Evolutionary conservation across 768 basidiomycete species (phyloP).

Genomic region (Leccinum truebloodii): DNA sequence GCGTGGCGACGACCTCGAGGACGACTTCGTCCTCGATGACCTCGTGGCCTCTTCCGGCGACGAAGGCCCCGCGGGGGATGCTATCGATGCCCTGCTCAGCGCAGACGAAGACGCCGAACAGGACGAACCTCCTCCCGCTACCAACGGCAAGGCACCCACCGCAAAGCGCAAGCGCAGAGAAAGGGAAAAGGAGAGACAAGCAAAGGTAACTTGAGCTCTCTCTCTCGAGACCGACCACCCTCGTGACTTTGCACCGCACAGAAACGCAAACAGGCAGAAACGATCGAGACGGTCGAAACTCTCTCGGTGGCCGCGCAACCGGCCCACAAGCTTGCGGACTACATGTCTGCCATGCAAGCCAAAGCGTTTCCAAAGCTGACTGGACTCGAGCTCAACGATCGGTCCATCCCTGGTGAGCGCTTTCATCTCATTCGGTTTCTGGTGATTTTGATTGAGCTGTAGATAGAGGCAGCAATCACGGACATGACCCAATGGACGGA

Average conservation of each 20-base stretch:
- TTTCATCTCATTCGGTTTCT: constrained; percentile 2
- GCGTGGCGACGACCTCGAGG: constrained; percentile 80
- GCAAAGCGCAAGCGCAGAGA: constrained; percentile 74
- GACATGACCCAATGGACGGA: constrained; percentile 77
- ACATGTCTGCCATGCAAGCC: constrained; percentile 64
- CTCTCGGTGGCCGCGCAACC: constrained; percentile 57
- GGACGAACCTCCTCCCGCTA: constrained; percentile 23
- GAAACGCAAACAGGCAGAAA: constrained; percentile 66
- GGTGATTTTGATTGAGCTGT: constrained; percentile 48
- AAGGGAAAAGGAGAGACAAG: constrained; percentile 71
- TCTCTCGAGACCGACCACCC: not conserved
- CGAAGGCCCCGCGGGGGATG: constrained; percentile 42
- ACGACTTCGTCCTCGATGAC: constrained; percentile 76
- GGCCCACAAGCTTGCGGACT: constrained; percentile 57
- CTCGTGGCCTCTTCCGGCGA: constrained; percentile 64
- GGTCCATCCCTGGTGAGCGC: constrained; percentile 71
- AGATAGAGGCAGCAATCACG: constrained; percentile 69
- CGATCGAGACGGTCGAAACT: constrained; percentile 37
- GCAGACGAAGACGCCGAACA: constrained; percentile 44
- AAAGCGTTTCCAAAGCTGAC: constrained; percentile 71
- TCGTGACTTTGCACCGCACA: constrained; percentile 29
- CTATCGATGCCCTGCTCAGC: constrained; percentile 43
- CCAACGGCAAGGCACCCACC: constrained; percentile 21
- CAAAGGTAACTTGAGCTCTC: constrained; percentile 50
- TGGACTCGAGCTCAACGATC: constrained; percentile 76